Conservation (phyloP, 805 yeast species). For the Myxozyma melibiosi region DNA sequence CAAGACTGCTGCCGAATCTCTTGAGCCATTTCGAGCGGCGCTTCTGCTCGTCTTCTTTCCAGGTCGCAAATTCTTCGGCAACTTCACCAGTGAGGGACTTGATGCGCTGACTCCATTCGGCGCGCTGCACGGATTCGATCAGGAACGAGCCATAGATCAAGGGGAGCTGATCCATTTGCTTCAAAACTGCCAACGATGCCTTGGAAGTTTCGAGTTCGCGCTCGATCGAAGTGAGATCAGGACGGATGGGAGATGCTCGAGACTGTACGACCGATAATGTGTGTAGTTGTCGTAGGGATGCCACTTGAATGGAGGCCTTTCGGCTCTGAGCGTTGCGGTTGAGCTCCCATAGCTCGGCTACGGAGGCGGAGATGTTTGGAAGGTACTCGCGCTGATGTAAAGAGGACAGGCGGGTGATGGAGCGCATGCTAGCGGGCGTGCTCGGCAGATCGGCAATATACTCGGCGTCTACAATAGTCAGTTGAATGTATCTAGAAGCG, state of each 20-base stretch:
- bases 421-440: constrained; percentile 30
- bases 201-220: constrained; percentile 37
- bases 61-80: constrained; percentile 59
- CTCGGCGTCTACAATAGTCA: constrained; percentile 32
- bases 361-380: constrained; percentile 35
- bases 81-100: constrained; percentile 33
- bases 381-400: constrained; percentile 40
- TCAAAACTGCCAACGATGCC: constrained; percentile 39
- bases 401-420: constrained; percentile 30
- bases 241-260: constrained; percentile 37
- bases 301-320: constrained; percentile 23
- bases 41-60: constrained; percentile 58
- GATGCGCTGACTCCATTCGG: constrained; percentile 37
- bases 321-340: constrained; percentile 31
- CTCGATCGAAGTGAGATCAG: constrained; percentile 36
- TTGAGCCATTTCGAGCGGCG: constrained; percentile 64
- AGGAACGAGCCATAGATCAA: constrained; percentile 44
- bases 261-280: constrained; percentile 37
- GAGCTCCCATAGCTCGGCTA: constrained; percentile 32
- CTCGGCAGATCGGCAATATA: constrained; percentile 33
- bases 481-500: not conserved
- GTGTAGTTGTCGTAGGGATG: constrained; percentile 27
- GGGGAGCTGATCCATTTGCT: constrained; percentile 43
- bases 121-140: constrained; percentile 42
- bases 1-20: constrained; percentile 53